A percentile compares a stretch with the other conserved stretches of the same genome.
These are phyloP conservation scores for Fraxinus dipetala DNA, from an alignment of 305 asterid species.

Conservation along the genomic window DNA sequence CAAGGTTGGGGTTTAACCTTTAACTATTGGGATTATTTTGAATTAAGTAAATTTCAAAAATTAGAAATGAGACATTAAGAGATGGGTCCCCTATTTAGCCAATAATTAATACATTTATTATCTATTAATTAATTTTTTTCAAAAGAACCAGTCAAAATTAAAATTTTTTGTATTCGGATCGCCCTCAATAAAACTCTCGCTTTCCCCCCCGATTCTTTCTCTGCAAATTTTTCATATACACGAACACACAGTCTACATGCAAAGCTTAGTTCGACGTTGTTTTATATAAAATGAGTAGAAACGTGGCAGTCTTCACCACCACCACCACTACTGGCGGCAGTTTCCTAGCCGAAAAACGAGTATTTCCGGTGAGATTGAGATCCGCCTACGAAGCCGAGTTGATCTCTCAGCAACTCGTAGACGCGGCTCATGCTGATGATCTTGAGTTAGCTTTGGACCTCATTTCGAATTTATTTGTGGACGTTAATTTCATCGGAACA, in stretches of 20 bases:
- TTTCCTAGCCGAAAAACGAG: constrained; percentile 24
- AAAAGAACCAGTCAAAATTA: constrained; percentile 6
- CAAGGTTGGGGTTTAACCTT: too few relatives aligned
- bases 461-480: constrained; percentile 41
- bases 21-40: not conserved
- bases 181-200: not conserved
- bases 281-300: constrained; percentile 21
- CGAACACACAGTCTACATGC: not conserved
- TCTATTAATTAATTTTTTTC: not conserved
- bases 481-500: constrained; percentile 64
- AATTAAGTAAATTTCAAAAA: not conserved
- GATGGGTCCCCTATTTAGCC: not conserved
- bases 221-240: not conserved
- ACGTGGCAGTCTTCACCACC: constrained; percentile 25
- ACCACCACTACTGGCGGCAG: constrained; percentile 23
- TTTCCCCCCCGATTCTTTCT: not conserved
- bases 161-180: not conserved
- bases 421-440: constrained; percentile 57
- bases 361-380: constrained; percentile 32
- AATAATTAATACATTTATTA: not conserved
- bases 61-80: not conserved
- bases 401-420: constrained; percentile 57
- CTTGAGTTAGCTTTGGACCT: constrained; percentile 43
- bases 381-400: constrained; percentile 33
- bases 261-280: constrained; percentile 11